Percentiles rank a stretch among this genome's conserved stretches.
phyloP scores from a whole-genome alignment of 345 rosid genomes.

The Populus deltoides region DNA sequence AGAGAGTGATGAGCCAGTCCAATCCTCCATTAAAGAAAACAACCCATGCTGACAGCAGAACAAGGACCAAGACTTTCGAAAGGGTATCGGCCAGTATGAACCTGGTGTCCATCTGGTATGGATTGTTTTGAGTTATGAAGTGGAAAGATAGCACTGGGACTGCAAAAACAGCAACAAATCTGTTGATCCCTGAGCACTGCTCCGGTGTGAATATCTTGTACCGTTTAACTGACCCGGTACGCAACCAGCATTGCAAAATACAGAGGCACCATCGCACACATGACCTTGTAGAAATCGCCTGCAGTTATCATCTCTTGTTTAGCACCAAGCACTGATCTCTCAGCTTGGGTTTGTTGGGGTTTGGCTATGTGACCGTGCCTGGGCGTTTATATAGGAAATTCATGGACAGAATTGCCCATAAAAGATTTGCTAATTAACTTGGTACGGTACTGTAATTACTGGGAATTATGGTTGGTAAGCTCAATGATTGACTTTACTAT shows the following conservation, averaged over 20 bases:
- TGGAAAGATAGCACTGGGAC: conserved; percentile 53
- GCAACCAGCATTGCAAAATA: conserved; percentile 40
- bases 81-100: conserved; percentile 48
- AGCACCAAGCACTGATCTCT: neutral
- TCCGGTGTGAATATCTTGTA: conserved; percentile 50
- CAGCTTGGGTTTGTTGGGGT: neutral
- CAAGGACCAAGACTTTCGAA: conserved; percentile 36
- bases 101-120: conserved; percentile 48
- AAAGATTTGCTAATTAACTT: conserved; percentile 14
- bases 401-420: conserved; percentile 29
- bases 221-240: conserved; percentile 55
- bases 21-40: conserved; percentile 31
- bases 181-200: conserved; percentile 53
- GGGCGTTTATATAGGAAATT: conserved; percentile 31
- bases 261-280: conserved; percentile 51
- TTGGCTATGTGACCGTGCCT: too few relatives aligned
- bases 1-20: conserved; percentile 55
- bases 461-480: conserved; percentile 33
- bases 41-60: conserved; percentile 28
- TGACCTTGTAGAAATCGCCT: conserved; percentile 49
- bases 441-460: neutral
- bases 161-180: conserved; percentile 48
- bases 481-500: conserved; percentile 8
- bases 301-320: conserved; percentile 33
- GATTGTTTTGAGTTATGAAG: conserved; percentile 48